These are phyloP conservation scores for Volvox carteri DNA, from an alignment of 163 green algal genomes.

Conservation along the genomic window DNA sequence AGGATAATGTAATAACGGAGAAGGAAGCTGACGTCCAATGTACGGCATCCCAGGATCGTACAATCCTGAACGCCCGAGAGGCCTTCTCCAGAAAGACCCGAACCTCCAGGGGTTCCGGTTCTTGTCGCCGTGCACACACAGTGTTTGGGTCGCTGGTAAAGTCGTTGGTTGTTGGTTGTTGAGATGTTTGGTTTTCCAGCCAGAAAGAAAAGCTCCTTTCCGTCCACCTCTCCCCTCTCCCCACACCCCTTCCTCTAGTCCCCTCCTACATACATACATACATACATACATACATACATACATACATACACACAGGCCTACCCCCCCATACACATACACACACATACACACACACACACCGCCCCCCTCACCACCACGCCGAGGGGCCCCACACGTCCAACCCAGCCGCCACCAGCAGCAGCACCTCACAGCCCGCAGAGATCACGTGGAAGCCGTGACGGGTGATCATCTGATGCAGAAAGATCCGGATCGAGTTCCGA, in stretches of 20 bases:
- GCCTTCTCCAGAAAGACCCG: too few species aligned
- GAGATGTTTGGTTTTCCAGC: too few species aligned
- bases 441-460: slow-evolving; percentile 71
- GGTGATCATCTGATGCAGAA: slow-evolving; percentile 56
- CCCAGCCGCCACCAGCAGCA: slow-evolving; percentile 72
- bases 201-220: too few species aligned
- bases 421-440: slow-evolving; percentile 65
- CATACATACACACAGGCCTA: background rate
- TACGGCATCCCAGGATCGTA: too few species aligned
- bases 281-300: background rate
- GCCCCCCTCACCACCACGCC: slow-evolving; percentile 56
- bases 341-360: background rate
- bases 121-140: too few species aligned
- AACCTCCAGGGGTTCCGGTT: too few species aligned
- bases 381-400: slow-evolving; percentile 68
- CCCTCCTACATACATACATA: background rate
- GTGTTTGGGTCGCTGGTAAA: too few species aligned
- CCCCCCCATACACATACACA: background rate
- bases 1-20: background rate
- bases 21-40: too few species aligned
- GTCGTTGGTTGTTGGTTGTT: too few species aligned
- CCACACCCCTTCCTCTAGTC: too few species aligned
- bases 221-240: too few species aligned
- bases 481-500: background rate
- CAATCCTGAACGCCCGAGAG: too few species aligned